Percentiles rank a stretch among this genome's conserved stretches.
Evolutionary conservation across 768 basidiomycete genomes (phyloP).

Genomic region (Serendipita sp.): DNA sequence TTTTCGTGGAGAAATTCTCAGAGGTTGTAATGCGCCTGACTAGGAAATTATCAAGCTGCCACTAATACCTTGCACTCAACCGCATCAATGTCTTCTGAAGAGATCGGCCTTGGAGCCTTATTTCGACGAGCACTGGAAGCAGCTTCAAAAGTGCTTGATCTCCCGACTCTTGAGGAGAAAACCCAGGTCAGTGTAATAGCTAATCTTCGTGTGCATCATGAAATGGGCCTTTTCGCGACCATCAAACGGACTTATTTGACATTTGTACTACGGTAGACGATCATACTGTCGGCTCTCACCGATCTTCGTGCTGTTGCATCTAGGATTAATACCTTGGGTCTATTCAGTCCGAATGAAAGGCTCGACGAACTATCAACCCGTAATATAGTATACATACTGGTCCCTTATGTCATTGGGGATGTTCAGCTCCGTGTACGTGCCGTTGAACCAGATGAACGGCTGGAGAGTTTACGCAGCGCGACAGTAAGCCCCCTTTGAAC

Average conservation of each 20-base stretch:
- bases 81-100: not conserved
- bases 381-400: constrained; percentile 58
- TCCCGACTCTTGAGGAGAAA: constrained; percentile 27
- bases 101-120: not conserved
- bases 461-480: constrained; percentile 35
- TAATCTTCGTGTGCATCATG: not conserved
- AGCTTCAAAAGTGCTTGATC: not conserved
- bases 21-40: no score
- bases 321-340: constrained; percentile 40
- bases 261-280: constrained; percentile 28
- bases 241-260: not conserved
- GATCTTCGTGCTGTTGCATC: constrained; percentile 39
- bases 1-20: no score
- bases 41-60: not conserved
- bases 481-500: constrained; percentile 31
- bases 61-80: not conserved
- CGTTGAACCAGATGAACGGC: constrained; percentile 38
- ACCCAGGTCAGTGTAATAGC: constrained; percentile 26
- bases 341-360: constrained; percentile 74
- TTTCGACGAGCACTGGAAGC: not conserved
- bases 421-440: constrained; percentile 44
- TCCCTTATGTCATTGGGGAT: constrained; percentile 53
- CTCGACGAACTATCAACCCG: constrained; percentile 68
- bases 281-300: constrained; percentile 36
- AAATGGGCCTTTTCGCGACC: not conserved